Conservation (phyloP, 306 rosid genomes). For the Cyamopsis tetragonoloba region DNA sequence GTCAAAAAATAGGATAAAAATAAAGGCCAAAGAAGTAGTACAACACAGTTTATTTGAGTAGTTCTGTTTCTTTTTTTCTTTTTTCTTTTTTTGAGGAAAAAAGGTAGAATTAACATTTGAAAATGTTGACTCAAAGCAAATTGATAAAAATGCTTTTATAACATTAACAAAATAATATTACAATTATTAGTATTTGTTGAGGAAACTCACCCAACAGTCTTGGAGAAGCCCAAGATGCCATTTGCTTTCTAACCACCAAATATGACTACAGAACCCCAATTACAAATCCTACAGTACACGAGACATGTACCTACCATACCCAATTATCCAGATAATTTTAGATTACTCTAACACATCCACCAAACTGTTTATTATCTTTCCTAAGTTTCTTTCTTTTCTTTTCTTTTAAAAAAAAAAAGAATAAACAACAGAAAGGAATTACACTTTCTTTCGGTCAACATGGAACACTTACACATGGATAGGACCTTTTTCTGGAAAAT, state of each 20-base stretch:
- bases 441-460: neutral
- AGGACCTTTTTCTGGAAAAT: neutral
- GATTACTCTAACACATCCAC: neutral
- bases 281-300: neutral
- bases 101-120: neutral
- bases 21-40: too few relatives aligned
- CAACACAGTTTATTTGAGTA: too few relatives aligned
- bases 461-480: neutral
- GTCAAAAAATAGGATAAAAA: too few relatives aligned
- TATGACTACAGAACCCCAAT: slow-evolving; percentile 5
- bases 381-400: neutral
- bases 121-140: neutral
- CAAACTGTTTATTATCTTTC: slow-evolving; percentile 1
- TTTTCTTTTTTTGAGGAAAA: neutral
- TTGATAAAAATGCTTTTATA: neutral
- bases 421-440: slow-evolving; percentile 7
- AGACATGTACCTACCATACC: too few relatives aligned
- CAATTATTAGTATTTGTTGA: neutral
- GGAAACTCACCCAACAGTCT: neutral
- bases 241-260: neutral
- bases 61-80: too few relatives aligned
- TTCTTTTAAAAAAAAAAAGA: neutral
- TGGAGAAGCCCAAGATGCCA: neutral
- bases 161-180: neutral
- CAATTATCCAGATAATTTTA: neutral